Percentiles rank a stretch among this genome's conserved stretches.
Evolutionary conservation across 2,329 filamentous ascomycete genomes (phyloP).

Genomic region (Pseudonectria buxi): DNA sequence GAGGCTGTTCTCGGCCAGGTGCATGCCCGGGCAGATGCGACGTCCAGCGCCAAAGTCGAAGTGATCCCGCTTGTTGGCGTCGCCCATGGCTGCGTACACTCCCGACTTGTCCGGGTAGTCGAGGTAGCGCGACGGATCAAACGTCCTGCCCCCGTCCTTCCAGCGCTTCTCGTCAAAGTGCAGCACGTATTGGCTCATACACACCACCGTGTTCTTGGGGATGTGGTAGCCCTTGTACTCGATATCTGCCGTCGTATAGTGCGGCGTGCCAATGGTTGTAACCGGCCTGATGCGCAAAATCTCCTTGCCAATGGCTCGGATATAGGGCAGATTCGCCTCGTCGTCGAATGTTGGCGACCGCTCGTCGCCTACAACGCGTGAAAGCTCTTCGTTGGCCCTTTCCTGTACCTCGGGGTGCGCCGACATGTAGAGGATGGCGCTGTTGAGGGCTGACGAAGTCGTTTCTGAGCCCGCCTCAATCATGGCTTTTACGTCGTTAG

Average conservation of each 20-base stretch:
- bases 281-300: constrained; percentile 50
- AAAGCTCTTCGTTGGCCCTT: constrained; percentile 44
- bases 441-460: constrained; percentile 8
- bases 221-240: constrained; percentile 8
- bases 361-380: constrained; percentile 40
- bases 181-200: constrained; percentile 1
- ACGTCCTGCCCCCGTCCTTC: constrained; percentile 10
- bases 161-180: constrained; percentile 1
- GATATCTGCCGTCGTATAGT: constrained; percentile 5
- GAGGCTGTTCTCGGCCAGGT: constrained; percentile 35
- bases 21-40: constrained; percentile 41
- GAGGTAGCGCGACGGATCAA: constrained; percentile 8
- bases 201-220: constrained; percentile 7
- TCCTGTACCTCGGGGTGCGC: constrained; percentile 6
- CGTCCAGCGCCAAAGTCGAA: constrained; percentile 42
- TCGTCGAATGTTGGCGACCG: constrained; percentile 44
- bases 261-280: constrained; percentile 9
- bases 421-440: constrained; percentile 3
- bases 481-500: constrained; percentile 1
- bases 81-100: constrained; percentile 18
- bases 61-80: constrained; percentile 29
- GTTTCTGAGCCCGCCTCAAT: constrained; percentile 10
- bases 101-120: constrained; percentile 4
- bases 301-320: constrained; percentile 49
- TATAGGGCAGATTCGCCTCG: constrained; percentile 41